A percentile compares a stretch with the other conserved stretches of the same genome.
phyloP scores from a whole-genome alignment of 257 asterid species.

The Nicotiana obtusifolia region DNA sequence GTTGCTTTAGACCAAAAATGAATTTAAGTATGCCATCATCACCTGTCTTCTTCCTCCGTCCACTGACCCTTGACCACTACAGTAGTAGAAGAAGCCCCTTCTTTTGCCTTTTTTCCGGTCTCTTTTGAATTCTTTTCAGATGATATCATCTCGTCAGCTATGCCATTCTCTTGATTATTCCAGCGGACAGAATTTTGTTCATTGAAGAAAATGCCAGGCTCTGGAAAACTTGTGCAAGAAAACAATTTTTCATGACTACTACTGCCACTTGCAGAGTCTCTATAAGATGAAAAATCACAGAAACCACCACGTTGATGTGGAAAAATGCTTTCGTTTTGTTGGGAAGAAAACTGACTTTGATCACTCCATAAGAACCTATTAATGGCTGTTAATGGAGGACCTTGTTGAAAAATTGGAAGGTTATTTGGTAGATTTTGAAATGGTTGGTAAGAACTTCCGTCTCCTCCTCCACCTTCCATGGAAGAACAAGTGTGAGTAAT shows the following conservation, averaged over 20 bases:
- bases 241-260: conserved; percentile 6
- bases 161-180: neutral
- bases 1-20: neutral
- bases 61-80: conserved; percentile 62
- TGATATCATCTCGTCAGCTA: neutral
- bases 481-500: neutral
- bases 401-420: conserved; percentile 16
- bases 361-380: conserved; percentile 33
- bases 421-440: conserved; percentile 12
- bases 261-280: neutral
- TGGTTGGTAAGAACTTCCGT: neutral
- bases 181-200: neutral
- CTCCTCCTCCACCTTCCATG: conserved; percentile 39
- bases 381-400: conserved; percentile 26
- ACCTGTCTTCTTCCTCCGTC: conserved; percentile 72
- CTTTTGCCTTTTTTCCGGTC: conserved; percentile 11
- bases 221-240: conserved; percentile 15
- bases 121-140: neutral
- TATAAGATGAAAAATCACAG: neutral
- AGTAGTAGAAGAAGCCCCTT: conserved; percentile 11
- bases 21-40: neutral
- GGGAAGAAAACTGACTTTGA: conserved; percentile 13
- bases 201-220: neutral
- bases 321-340: neutral
- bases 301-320: neutral